Evolutionary conservation across 257 asterid species (phyloP).

Genomic region (Sherardia arvensis): DNA sequence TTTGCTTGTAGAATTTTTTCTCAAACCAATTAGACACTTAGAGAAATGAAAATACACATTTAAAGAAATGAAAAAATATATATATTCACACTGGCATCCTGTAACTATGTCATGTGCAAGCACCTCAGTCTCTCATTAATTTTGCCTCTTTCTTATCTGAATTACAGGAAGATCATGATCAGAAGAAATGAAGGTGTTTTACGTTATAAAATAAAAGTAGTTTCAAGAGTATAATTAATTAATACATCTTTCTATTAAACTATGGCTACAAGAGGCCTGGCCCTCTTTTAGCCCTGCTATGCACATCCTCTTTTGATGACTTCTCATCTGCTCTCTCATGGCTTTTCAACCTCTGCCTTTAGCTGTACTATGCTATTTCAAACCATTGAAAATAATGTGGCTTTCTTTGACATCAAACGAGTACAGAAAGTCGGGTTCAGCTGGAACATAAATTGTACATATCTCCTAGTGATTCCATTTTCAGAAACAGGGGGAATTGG

Average conservation of each 20-base stretch:
- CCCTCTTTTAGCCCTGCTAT: constrained; percentile 87
- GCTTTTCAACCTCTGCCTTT: constrained; percentile 36
- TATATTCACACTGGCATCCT: constrained; percentile 72
- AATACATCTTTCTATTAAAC: constrained; percentile 93
- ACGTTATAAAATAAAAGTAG: too few relatives aligned
- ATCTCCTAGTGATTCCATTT: constrained; percentile 24
- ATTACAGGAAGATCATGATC: neutral
- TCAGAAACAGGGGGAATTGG: constrained; percentile 49
- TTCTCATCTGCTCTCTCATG: constrained; percentile 35
- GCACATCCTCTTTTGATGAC: constrained; percentile 51
- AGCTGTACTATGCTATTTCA: constrained; percentile 24
- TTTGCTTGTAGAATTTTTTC: too few relatives aligned
- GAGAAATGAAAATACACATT: too few relatives aligned
- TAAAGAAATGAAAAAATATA: too few relatives aligned
- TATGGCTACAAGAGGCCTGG: constrained; percentile 94
- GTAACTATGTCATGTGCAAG: constrained; percentile 88
- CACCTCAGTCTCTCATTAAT: constrained; percentile 74
- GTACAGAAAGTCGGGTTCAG: neutral
- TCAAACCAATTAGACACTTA: too few relatives aligned
- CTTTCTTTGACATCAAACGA: neutral
- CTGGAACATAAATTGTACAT: constrained; percentile 20
- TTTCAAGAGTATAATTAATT: too few relatives aligned
- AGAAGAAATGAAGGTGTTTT: too few relatives aligned
- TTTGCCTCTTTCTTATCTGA: constrained; percentile 87
- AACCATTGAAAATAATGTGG: neutral